phyloP scores from a whole-genome alignment of 768 basidiomycete species.

The Zangia roseola region DNA sequence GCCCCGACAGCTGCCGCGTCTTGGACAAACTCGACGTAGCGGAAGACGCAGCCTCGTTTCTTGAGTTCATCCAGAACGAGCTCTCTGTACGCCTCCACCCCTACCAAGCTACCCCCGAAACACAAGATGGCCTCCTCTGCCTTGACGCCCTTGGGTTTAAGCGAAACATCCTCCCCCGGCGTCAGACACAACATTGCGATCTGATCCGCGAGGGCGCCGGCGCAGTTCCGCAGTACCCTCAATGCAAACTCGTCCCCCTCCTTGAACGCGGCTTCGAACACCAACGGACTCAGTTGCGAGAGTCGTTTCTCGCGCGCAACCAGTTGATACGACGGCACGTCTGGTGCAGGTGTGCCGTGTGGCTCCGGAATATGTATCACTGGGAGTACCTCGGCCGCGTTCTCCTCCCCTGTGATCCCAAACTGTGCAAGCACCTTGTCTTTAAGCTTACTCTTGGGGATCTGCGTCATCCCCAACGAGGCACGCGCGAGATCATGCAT shows the following conservation, averaged over 20 bases:
- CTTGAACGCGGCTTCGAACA: conserved; percentile 76
- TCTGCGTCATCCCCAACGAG: conserved; percentile 32
- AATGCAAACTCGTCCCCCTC: conserved; percentile 65
- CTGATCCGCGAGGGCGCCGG: conserved; percentile 55
- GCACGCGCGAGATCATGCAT: conserved; percentile 53
- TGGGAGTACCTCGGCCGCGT: conserved; percentile 58
- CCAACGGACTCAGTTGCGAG: conserved; percentile 69
- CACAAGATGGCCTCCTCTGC: conserved; percentile 62
- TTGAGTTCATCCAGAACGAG: conserved; percentile 54
- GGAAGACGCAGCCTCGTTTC: conserved; percentile 60
- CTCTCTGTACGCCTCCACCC: conserved; percentile 57
- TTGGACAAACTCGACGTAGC: conserved; percentile 61
- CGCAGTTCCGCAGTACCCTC: conserved; percentile 51
- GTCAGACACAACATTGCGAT: conserved; percentile 45
- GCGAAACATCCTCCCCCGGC: conserved; percentile 38
- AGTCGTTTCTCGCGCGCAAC: conserved; percentile 68
- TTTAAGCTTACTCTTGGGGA: conserved; percentile 36
- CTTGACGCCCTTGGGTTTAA: conserved; percentile 39
- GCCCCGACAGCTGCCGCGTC: conserved; percentile 72
- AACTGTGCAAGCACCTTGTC: conserved; percentile 53
- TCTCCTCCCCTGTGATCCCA: conserved; percentile 45
- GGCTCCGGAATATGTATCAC: conserved; percentile 64
- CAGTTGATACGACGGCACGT: conserved; percentile 26
- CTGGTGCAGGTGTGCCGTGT: conserved; percentile 16
- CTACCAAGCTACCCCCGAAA: conserved; percentile 78